A percentile compares a stretch with the other conserved stretches of the same genome.
phyloP scores from a whole-genome alignment of 305 asterid genomes.

The Fraxinus dipetala region DNA sequence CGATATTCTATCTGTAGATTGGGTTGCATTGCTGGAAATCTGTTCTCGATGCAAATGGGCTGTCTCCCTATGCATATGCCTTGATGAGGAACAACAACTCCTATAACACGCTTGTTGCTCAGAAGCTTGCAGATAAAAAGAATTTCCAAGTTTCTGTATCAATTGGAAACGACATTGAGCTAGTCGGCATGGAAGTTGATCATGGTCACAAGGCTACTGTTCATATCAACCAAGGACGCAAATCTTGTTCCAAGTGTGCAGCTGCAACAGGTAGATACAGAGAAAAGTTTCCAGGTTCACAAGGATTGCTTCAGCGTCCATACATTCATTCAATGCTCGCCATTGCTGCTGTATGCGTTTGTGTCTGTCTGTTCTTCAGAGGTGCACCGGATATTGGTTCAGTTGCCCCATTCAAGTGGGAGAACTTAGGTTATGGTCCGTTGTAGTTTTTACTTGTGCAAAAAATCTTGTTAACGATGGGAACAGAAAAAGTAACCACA shows the following conservation, averaged over 20 bases:
- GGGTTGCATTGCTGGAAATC: conserved; percentile 74
- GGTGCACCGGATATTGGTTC: conserved; percentile 59
- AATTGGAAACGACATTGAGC: conserved; percentile 41
- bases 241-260: conserved; percentile 70
- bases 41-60: conserved; percentile 63
- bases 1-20: conserved; percentile 38
- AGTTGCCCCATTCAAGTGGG: conserved; percentile 68
- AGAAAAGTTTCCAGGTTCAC: conserved; percentile 39
- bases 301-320: conserved; percentile 65
- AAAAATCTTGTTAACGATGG: neutral
- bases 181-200: conserved; percentile 22
- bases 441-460: conserved; percentile 19
- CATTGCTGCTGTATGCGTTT: conserved; percentile 81
- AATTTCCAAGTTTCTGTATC: conserved; percentile 53
- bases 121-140: conserved; percentile 47
- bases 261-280: conserved; percentile 39
- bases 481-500: conserved; percentile 10
- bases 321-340: conserved; percentile 77
- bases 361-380: conserved; percentile 74
- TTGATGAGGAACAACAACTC: conserved; percentile 64
- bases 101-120: conserved; percentile 62
- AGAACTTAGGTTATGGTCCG: conserved; percentile 59
- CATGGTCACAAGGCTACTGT: conserved; percentile 21
- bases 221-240: conserved; percentile 18
- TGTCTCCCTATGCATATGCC: conserved; percentile 73